Conservation (phyloP, 441 rosid species). For the Erysimum cheiri region DNA sequence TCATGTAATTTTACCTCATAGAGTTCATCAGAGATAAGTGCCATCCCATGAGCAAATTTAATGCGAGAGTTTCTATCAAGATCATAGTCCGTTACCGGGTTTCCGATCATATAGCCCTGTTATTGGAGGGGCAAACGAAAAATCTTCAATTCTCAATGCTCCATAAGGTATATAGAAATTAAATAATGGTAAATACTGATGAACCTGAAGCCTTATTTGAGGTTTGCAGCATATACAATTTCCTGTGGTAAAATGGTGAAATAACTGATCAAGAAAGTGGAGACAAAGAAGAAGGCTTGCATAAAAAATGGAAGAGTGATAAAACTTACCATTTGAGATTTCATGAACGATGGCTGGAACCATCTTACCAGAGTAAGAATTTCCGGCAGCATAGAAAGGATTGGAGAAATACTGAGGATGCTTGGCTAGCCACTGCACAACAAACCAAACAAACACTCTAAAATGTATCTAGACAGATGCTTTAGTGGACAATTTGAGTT, state of each 20-base stretch:
- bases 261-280: slow-evolving; percentile 18
- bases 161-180: neutral
- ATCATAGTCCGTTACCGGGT: slow-evolving; percentile 13
- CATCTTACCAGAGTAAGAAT: slow-evolving; percentile 67
- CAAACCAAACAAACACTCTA: slow-evolving; percentile 49
- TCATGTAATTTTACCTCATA: slow-evolving; percentile 20
- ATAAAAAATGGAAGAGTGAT: neutral
- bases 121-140: neutral
- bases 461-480: neutral
- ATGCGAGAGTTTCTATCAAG: slow-evolving; percentile 13
- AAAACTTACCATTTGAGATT: slow-evolving; percentile 42
- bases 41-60: slow-evolving; percentile 51
- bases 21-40: slow-evolving; percentile 39
- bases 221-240: slow-evolving; percentile 25
- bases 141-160: neutral
- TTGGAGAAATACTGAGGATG: slow-evolving; percentile 61
- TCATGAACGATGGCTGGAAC: slow-evolving; percentile 59
- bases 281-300: neutral
- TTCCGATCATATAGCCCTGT: slow-evolving; percentile 42
- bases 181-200: neutral
- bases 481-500: neutral
- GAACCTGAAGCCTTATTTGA: slow-evolving; percentile 40
- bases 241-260: slow-evolving; percentile 28
- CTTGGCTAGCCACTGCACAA: slow-evolving; percentile 68
- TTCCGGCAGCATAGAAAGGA: slow-evolving; percentile 62